phyloP scores from a whole-genome alignment of 352 stramenopile species.

The Pythium diclinum region DNA sequence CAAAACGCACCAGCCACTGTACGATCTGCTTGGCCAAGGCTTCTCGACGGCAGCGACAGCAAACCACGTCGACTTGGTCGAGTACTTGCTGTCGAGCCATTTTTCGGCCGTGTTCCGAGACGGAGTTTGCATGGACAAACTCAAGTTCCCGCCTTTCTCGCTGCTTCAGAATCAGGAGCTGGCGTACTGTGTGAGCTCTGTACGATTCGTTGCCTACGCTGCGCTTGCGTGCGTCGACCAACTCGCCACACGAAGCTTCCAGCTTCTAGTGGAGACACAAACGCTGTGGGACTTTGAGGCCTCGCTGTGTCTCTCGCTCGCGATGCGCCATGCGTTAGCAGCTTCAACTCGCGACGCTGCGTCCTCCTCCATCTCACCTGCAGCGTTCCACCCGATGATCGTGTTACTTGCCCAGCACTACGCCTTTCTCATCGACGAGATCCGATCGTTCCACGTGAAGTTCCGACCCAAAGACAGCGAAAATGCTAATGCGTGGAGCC shows the following conservation, averaged over 20 bases:
- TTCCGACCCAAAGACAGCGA: conserved; percentile 5
- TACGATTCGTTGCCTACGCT: conserved; percentile 24
- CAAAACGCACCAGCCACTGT: conserved; percentile 17
- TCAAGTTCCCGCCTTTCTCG: conserved; percentile 16
- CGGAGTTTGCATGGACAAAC: conserved; percentile 15
- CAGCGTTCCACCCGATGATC: conserved; percentile 25
- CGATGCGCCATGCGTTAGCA: conserved; percentile 21
- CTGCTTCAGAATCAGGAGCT: conserved; percentile 8
- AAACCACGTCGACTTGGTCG: conserved; percentile 18
- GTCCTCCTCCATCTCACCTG: background rate
- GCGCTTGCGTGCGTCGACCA: conserved; percentile 26
- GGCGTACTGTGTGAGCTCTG: conserved; percentile 10
- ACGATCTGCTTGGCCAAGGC: conserved; percentile 21
- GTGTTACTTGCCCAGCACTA: conserved; percentile 22
- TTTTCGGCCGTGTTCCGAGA: conserved; percentile 12
- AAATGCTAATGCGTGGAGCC: background rate
- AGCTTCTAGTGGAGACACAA: conserved; percentile 18
- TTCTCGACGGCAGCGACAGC: conserved; percentile 15
- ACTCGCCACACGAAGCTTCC: conserved; percentile 14
- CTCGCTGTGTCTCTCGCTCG: conserved; percentile 20
- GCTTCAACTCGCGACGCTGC: background rate
- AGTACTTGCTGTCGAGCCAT: conserved; percentile 24
- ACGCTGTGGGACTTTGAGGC: conserved; percentile 22
- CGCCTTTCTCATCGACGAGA: conserved; percentile 22
- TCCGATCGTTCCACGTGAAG: conserved; percentile 21